Base-by-base conservation (phyloP, 2,329 filamentous ascomycete genomes). In the Xylaria sp. region DNA sequence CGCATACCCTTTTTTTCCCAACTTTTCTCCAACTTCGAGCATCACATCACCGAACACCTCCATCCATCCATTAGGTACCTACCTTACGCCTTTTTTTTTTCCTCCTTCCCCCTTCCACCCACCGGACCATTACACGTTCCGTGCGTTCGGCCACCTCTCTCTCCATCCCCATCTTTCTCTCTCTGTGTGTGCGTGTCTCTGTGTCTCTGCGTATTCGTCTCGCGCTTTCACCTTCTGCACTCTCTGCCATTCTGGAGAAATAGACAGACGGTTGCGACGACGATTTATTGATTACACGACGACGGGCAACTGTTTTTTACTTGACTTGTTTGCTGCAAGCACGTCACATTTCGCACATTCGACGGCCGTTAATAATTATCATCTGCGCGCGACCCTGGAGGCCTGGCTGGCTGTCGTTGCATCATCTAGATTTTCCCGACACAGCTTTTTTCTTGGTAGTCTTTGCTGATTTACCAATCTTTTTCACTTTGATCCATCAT, bases 391-490 rank as follows among this genome's bases (percentile, higher is more conserved):
- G 19, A 41, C 18, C 16, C 18, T n/a, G n/a, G n/a, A n/a, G 20
- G 11, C 37, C 41, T 22, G 54, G 45, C n/a, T n/a, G 44, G 38
- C 40, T 51, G 34, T 57, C 39, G 34, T 24, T 60, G 47, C 49
- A 49, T 43, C 49, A 44, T 53, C n/a, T n/a, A n/a, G n/a, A n/a
- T n/a, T n/a, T n/a, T n/a, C n/a, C n/a, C n/a, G n/a, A n/a, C n/a
- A n/a, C n/a, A n/a, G n/a, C n/a, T n/a, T n/a, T 44, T 17, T 51
- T 13, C 5, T 41, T 42, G 58, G 55, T 58, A 54, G 44, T 56
- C 52, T 56, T 56, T 29, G 40, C 47, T 56, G 52, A 53, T 52
- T 29, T 56, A 54, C 50, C 55, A 56, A n/a, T n/a, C n/a, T n/a
- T n/a, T n/a, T 13, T 7, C 16, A 34, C 9, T 13, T 13, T 4